phyloP scores from a whole-genome alignment of 805 yeast species.

The Kluyveromyces lactis region DNA sequence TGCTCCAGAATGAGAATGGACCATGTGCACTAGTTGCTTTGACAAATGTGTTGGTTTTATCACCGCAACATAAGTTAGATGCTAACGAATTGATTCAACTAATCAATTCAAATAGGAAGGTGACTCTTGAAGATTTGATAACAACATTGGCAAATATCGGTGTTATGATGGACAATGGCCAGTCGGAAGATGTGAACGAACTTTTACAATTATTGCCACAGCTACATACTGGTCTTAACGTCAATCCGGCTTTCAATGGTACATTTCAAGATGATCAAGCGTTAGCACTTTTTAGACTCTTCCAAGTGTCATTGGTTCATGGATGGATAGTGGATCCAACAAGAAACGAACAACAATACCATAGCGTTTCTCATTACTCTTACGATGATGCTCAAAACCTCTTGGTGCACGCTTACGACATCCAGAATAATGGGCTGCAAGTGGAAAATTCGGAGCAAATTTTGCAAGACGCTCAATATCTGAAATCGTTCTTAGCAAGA shows the following conservation, averaged over 20 bases:
- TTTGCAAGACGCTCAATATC: conserved; percentile 27
- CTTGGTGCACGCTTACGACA: conserved; percentile 39
- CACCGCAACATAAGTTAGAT: conserved; percentile 27
- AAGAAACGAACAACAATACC: conserved; percentile 26
- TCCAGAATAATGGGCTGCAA: conserved; percentile 18
- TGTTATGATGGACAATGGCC: conserved; percentile 25
- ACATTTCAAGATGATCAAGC: conserved; percentile 47
- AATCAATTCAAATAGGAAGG: conserved; percentile 24
- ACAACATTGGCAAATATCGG: conserved; percentile 43
- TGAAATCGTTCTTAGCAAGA: conserved; percentile 44
- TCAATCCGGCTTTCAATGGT: conserved; percentile 65
- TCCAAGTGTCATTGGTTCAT: conserved; percentile 58
- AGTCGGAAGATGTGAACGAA: conserved; percentile 29
- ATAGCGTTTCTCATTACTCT: conserved; percentile 35
- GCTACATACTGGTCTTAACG: conserved; percentile 60
- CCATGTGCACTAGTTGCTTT: conserved; percentile 84
- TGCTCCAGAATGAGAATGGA: conserved; percentile 75
- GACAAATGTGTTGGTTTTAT: conserved; percentile 56
- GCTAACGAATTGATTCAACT: conserved; percentile 25
- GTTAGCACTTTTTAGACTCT: conserved; percentile 47
- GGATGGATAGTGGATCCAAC: conserved; percentile 69
- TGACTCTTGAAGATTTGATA: conserved; percentile 36
- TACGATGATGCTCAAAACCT: conserved; percentile 55
- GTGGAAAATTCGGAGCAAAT: conserved; percentile 22
- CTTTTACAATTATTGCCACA: conserved; percentile 52